These are phyloP conservation scores for Claviceps arundinis DNA, from an alignment of 2,329 filamentous ascomycete species.

Conservation along the genomic window DNA sequence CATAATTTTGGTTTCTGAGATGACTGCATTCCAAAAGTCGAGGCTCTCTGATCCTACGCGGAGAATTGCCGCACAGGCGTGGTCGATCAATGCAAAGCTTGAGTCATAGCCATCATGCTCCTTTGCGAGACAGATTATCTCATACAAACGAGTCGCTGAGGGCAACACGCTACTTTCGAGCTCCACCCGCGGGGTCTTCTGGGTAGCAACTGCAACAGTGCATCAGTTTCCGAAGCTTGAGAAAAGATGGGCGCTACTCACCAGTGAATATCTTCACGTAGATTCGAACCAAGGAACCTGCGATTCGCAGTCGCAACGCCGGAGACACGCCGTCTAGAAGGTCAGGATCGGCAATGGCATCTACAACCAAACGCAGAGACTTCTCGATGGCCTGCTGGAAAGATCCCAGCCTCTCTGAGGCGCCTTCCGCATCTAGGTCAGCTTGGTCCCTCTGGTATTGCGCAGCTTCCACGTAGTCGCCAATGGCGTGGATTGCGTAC, in stretches of 20 bases:
- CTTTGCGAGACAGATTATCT: constrained; percentile 16
- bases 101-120: constrained; percentile 10
- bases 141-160: constrained; percentile 7
- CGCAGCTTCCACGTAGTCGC: constrained; percentile 41
- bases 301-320: constrained; percentile 15
- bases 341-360: constrained; percentile 45
- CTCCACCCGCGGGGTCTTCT: not conserved
- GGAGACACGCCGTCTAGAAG: constrained; percentile 28
- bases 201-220: not conserved
- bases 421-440: constrained; percentile 9
- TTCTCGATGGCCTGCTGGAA: constrained; percentile 19
- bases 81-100: constrained; percentile 14
- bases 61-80: constrained; percentile 16
- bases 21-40: constrained; percentile 17
- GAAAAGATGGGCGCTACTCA: not conserved
- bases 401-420: constrained; percentile 2
- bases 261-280: constrained; percentile 17
- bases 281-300: constrained; percentile 15
- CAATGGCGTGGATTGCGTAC: constrained; percentile 57
- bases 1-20: constrained; percentile 11
- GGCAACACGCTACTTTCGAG: constrained; percentile 4
- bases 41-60: constrained; percentile 15
- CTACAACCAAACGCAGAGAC: constrained; percentile 40
- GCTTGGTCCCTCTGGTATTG: constrained; percentile 19
- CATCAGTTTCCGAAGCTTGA: not conserved